Evolutionary conservation across 192 early-diverging fungal species (phyloP).

Genomic region (Funneliformis mosseae): DNA sequence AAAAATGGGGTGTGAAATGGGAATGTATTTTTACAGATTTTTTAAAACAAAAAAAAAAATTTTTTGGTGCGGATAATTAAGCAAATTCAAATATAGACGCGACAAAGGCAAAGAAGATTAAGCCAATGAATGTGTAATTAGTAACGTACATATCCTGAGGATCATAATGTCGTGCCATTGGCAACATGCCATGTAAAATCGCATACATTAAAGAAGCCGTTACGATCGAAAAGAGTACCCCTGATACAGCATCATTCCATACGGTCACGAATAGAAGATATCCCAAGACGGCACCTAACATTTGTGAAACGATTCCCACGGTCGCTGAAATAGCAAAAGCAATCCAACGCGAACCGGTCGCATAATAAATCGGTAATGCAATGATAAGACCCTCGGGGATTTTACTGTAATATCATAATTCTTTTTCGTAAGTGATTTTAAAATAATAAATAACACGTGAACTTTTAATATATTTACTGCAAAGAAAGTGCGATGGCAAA

Average conservation of each 20-base stretch:
- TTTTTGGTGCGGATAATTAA: too few relatives aligned
- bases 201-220: slow-evolving; percentile 19
- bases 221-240: slow-evolving; percentile 21
- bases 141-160: slow-evolving; percentile 21
- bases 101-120: slow-evolving; percentile 30
- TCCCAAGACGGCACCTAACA: slow-evolving; percentile 18
- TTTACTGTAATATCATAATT: slow-evolving; percentile 9
- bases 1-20: too few relatives aligned
- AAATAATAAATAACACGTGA: background rate
- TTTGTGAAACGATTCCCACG: slow-evolving; percentile 3
- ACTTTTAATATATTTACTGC: slow-evolving; percentile 27
- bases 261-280: slow-evolving; percentile 30
- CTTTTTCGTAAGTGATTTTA: background rate
- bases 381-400: slow-evolving; percentile 27
- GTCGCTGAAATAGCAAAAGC: slow-evolving; percentile 19
- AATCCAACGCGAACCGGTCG: slow-evolving; percentile 10
- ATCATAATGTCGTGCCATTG: slow-evolving; percentile 27
- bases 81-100: slow-evolving; percentile 10
- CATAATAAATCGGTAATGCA: slow-evolving; percentile 22
- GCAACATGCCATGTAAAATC: slow-evolving; percentile 33
- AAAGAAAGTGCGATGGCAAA: slow-evolving; percentile 23
- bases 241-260: slow-evolving; percentile 27
- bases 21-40: too few relatives aligned
- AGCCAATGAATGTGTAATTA: slow-evolving; percentile 7
- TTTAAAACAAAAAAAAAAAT: too few relatives aligned